Conservation (phyloP, 164 flowering plant species). For the Sedum album region DNA sequence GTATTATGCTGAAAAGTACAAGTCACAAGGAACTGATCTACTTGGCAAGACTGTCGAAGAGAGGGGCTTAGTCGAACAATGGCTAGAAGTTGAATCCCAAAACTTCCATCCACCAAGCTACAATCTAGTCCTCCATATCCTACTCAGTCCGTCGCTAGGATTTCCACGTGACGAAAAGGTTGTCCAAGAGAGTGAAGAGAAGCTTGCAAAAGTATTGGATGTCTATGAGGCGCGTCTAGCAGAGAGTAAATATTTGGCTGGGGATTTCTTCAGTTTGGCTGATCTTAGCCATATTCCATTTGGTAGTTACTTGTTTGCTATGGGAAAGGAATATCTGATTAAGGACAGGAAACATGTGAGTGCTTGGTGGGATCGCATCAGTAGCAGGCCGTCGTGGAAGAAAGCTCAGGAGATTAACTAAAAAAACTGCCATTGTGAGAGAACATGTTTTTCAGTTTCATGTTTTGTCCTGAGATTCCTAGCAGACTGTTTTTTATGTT, state of each 20-base stretch:
- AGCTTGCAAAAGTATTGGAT: slow-evolving; percentile 8
- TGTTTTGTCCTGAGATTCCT: neutral
- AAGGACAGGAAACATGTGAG: slow-evolving; percentile 40
- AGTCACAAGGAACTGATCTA: slow-evolving; percentile 22
- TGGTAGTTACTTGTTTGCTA: slow-evolving; percentile 25
- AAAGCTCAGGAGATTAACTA: neutral
- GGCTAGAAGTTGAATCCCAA: slow-evolving; percentile 11
- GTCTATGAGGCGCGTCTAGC: slow-evolving; percentile 29
- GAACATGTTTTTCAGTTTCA: neutral
- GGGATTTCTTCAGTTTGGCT: slow-evolving; percentile 56
- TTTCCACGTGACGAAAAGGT: slow-evolving; percentile 7
- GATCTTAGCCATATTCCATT: slow-evolving; percentile 47
- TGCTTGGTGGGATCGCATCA: slow-evolving; percentile 44
- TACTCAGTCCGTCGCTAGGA: slow-evolving; percentile 2
- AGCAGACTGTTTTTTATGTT: no score
- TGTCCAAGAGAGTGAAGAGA: slow-evolving; percentile 9
- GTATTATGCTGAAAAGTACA: slow-evolving; percentile 40
- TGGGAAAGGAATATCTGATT: slow-evolving; percentile 33
- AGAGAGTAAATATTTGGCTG: slow-evolving; percentile 45
- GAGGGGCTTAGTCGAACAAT: slow-evolving; percentile 7
- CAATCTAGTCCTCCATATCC: neutral
- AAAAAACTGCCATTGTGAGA: neutral
- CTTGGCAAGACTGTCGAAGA: slow-evolving; percentile 8
- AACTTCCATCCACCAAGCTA: slow-evolving; percentile 10
- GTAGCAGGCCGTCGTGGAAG: slow-evolving; percentile 27